A percentile compares a stretch with the other conserved stretches of the same genome.
Evolutionary conservation across 768 basidiomycete species (phyloP).

Genomic region (Piloderma croceum): DNA sequence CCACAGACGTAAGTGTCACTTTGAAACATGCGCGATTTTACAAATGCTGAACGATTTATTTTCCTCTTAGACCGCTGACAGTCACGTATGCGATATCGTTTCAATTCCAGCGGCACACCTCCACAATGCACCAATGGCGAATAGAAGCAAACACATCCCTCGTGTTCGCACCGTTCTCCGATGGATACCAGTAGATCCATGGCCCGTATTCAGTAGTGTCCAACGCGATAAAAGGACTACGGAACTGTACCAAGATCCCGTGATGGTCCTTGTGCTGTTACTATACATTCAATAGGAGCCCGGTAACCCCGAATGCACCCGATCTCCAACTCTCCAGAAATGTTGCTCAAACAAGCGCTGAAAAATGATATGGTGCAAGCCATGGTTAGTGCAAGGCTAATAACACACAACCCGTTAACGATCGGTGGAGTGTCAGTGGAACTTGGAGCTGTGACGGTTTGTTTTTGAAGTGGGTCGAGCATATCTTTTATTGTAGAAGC

Average conservation of each 20-base stretch:
- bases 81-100: constrained; percentile 87
- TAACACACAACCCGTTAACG: neutral
- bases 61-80: too few species aligned
- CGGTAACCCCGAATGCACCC: constrained; percentile 68
- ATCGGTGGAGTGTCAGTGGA: too few species aligned
- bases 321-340: constrained; percentile 68
- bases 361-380: constrained; percentile 43
- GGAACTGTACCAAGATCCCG: constrained; percentile 67
- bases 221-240: constrained; percentile 76
- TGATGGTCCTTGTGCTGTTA: constrained; percentile 61
- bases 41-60: too few species aligned
- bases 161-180: constrained; percentile 81
- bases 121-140: constrained; percentile 92
- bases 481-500: neutral
- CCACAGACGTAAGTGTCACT: constrained; percentile 65
- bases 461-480: neutral
- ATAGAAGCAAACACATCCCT: constrained; percentile 53
- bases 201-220: constrained; percentile 86
- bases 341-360: constrained; percentile 72
- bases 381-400: constrained; percentile 2
- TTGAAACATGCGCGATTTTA: neutral
- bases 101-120: constrained; percentile 84
- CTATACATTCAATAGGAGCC: constrained; percentile 76
- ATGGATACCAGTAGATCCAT: constrained; percentile 94
- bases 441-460: neutral